Conservation (phyloP, 2,329 filamentous ascomycete species). For the Colletotrichum lindemuthianum region DNA sequence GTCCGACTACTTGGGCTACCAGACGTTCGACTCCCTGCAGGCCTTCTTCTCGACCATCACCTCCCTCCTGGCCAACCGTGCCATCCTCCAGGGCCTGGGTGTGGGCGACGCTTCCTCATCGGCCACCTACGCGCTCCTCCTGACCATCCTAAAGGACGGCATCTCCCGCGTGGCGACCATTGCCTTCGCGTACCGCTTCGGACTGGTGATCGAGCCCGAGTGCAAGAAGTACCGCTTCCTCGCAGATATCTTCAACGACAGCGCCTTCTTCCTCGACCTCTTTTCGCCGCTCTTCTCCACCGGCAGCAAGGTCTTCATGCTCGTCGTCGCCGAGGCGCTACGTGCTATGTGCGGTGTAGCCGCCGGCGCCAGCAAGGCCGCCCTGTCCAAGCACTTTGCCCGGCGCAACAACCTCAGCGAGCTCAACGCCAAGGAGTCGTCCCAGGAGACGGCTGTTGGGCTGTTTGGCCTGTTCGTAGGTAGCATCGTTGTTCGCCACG, state of each 20-base stretch:
- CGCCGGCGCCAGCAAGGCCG: slow-evolving; percentile 89
- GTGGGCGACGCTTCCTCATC: slow-evolving; percentile 84
- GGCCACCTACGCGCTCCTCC: slow-evolving; percentile 81
- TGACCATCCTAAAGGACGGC: slow-evolving; percentile 85
- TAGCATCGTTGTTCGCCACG: slow-evolving; percentile 79
- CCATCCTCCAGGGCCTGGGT: slow-evolving; percentile 82
- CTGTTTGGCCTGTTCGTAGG: slow-evolving; percentile 88
- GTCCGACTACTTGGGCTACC: slow-evolving; percentile 82
- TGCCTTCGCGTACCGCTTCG: slow-evolving; percentile 83
- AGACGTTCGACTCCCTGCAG: slow-evolving; percentile 78
- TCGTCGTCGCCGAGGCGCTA: slow-evolving; percentile 62
- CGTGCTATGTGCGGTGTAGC: slow-evolving; percentile 85
- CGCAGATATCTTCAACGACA: slow-evolving; percentile 89
- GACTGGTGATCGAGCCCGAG: slow-evolving; percentile 86
- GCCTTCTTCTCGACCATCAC: slow-evolving; percentile 87
- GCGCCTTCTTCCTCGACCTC: slow-evolving; percentile 86
- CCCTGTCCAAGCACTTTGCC: slow-evolving; percentile 91
- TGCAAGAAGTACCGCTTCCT: slow-evolving; percentile 90
- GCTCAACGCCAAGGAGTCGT: slow-evolving; percentile 93
- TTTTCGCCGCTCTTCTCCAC: slow-evolving; percentile 77
- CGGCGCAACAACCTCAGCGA: slow-evolving; percentile 88
- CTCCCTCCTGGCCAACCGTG: slow-evolving; percentile 80
- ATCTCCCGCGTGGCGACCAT: slow-evolving; percentile 87
- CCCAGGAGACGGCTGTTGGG: slow-evolving; percentile 93
- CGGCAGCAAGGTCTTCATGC: slow-evolving; percentile 58